A percentile compares a stretch with the other conserved stretches of the same genome.
Conservation (phyloP, 805 yeast species). For the Lachancea cidri region DNA sequence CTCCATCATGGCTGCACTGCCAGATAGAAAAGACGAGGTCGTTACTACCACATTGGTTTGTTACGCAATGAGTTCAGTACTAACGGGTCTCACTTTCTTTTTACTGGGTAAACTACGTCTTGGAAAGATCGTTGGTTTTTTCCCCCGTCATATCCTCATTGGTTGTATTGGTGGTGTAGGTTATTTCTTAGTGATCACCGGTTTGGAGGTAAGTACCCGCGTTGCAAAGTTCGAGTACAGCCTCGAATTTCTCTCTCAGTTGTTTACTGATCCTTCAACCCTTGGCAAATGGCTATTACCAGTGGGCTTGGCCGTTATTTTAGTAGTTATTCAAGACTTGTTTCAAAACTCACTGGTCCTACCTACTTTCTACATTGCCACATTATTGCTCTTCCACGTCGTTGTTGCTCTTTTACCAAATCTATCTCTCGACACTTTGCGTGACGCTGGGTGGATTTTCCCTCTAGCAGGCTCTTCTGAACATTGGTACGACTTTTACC, state of each 20-base stretch:
- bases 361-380: constrained; percentile 71
- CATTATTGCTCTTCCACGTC: constrained; percentile 65
- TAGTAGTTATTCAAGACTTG: constrained; percentile 57
- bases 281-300: constrained; percentile 72
- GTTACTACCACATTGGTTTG: constrained; percentile 84
- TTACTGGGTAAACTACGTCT: constrained; percentile 70
- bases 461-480: constrained; percentile 45
- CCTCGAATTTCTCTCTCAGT: constrained; percentile 45
- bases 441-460: constrained; percentile 84
- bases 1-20: constrained; percentile 44
- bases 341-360: constrained; percentile 68
- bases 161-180: constrained; percentile 99
- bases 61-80: constrained; percentile 73
- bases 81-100: constrained; percentile 82
- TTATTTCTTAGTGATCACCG: constrained; percentile 83
- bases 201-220: constrained; percentile 84
- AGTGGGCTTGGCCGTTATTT: constrained; percentile 50
- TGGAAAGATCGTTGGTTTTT: constrained; percentile 88
- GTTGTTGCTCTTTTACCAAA: constrained; percentile 60
- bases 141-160: constrained; percentile 91
- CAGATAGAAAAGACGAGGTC: constrained; percentile 50
- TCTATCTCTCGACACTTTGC: constrained; percentile 54
- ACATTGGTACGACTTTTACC: constrained; percentile 90
- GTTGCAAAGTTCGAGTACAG: constrained; percentile 67
- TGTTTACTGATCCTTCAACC: constrained; percentile 34